Percentiles rank a stretch among this genome's conserved stretches.
phyloP scores from a whole-genome alignment of 768 basidiomycete genomes.

The Pleurotus sapidus region DNA sequence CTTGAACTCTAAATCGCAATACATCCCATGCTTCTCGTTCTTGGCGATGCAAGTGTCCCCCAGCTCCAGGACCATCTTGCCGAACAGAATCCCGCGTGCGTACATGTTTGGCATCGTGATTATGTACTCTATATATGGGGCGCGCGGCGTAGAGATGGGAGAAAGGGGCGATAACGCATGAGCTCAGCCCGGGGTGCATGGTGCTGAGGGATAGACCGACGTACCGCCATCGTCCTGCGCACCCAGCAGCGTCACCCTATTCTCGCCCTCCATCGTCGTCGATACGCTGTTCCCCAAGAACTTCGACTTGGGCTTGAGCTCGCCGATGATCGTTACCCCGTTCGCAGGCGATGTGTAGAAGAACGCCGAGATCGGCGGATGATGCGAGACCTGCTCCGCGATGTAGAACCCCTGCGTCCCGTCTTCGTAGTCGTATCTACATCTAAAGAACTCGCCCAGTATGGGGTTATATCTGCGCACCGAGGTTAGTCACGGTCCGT shows the following conservation, averaged over 20 bases:
- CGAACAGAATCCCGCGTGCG: constrained; percentile 82
- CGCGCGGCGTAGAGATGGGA: background rate
- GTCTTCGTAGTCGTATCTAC: constrained; percentile 88
- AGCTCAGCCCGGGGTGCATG: constrained; percentile 2
- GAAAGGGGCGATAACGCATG: background rate
- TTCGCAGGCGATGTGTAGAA: constrained; percentile 93
- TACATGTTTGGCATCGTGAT: constrained; percentile 99
- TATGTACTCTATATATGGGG: constrained; percentile 58
- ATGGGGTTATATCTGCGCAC: constrained; percentile 86
- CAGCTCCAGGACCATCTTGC: constrained; percentile 94
- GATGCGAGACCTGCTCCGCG: constrained; percentile 94
- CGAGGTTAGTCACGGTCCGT: background rate
- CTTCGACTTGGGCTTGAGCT: constrained; percentile 91
- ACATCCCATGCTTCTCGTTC: constrained; percentile 73
- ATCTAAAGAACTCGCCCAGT: constrained; percentile 97
- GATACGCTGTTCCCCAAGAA: constrained; percentile 97
- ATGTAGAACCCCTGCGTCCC: constrained; percentile 93
- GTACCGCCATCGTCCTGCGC: constrained; percentile 83
- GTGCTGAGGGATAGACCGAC: constrained; percentile 18
- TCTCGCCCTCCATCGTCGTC: constrained; percentile 96
- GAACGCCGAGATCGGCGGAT: constrained; percentile 94
- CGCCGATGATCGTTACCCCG: constrained; percentile 82
- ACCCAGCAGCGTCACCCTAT: constrained; percentile 79
- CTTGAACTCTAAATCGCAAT: constrained; percentile 93
- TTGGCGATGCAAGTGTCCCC: constrained; percentile 86